These are phyloP conservation scores for Acacia concinna DNA, from an alignment of 331 rosid species.

Conservation along the genomic window DNA sequence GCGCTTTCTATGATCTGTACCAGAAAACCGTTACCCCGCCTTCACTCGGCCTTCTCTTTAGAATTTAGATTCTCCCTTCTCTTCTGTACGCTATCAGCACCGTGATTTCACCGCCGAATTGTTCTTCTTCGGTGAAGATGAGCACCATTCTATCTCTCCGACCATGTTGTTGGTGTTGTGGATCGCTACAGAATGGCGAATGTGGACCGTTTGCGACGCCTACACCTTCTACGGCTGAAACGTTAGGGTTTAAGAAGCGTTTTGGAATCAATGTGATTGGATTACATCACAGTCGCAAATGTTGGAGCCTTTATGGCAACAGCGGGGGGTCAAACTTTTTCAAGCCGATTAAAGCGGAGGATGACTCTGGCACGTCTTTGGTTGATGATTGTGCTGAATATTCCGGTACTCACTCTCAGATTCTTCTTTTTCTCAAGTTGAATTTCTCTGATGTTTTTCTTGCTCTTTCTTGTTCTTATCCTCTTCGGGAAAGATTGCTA, in stretches of 20 bases:
- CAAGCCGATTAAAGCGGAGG: conserved; percentile 47
- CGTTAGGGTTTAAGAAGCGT: conserved; percentile 38
- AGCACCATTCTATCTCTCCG: conserved; percentile 24
- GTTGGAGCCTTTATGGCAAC: conserved; percentile 23
- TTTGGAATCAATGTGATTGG: conserved; percentile 45
- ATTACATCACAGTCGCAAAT: conserved; percentile 28
- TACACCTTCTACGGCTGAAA: conserved; percentile 26
- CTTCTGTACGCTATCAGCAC: background rate
- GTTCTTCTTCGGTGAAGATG: conserved; percentile 31
- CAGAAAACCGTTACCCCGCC: conserved; percentile 42
- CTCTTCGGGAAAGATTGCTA: background rate
- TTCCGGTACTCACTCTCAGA: conserved; percentile 46
- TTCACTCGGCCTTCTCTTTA: background rate
- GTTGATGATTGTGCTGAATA: conserved; percentile 31
- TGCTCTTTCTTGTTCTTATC: background rate
- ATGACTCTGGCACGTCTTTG: conserved; percentile 32
- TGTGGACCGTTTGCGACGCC: conserved; percentile 26
- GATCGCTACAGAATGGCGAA: conserved; percentile 33
- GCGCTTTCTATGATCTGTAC: background rate
- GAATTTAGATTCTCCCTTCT: no score
- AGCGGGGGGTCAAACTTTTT: conserved; percentile 30
- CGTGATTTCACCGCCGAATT: background rate
- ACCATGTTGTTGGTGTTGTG: conserved; percentile 27
- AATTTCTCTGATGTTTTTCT: background rate
- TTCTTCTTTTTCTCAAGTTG: conserved; percentile 1